Conservation (phyloP, 2,329 filamentous ascomycete genomes). For the Neobulgaria alba region DNA sequence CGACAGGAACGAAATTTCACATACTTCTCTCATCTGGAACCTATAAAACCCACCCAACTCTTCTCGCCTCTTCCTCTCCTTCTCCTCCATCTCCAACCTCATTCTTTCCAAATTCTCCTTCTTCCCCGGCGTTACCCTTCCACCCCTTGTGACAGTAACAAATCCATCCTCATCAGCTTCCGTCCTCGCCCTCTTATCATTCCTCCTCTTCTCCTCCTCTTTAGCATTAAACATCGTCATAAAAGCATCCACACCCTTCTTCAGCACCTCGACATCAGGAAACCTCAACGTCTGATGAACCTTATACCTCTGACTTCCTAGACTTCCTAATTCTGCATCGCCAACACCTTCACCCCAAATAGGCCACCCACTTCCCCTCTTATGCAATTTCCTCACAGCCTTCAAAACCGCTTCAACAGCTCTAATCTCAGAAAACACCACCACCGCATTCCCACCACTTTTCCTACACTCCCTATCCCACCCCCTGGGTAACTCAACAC, state of each 20-base stretch:
- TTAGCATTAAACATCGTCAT: slow-evolving; percentile 73
- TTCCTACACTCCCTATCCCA: slow-evolving; percentile 65
- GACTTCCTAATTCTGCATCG: slow-evolving; percentile 48
- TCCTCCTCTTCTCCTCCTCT: slow-evolving; percentile 54
- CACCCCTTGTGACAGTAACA: slow-evolving; percentile 78
- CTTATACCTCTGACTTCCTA: slow-evolving; percentile 44
- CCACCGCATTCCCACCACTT: slow-evolving; percentile 72
- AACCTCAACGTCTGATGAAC: slow-evolving; percentile 64
- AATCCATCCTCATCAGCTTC: slow-evolving; percentile 94
- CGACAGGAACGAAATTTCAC: slow-evolving; percentile 1
- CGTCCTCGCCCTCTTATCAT: slow-evolving; percentile 57
- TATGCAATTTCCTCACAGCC: slow-evolving; percentile 55
- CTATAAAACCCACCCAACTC: slow-evolving; percentile 62
- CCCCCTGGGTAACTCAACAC: slow-evolving; percentile 55
- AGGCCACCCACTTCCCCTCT: slow-evolving; percentile 46
- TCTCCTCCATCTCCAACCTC: slow-evolving; percentile 51
- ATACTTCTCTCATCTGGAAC: slow-evolving; percentile 73
- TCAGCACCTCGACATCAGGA: slow-evolving; percentile 57
- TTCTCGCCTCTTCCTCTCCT: slow-evolving; percentile 52
- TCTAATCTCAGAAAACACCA: slow-evolving; percentile 74
- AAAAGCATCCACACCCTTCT: slow-evolving; percentile 72
- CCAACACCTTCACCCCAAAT: slow-evolving; percentile 58
- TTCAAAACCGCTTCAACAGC: slow-evolving; percentile 71
- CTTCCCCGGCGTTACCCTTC: slow-evolving; percentile 63
- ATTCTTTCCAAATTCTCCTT: slow-evolving; percentile 60